Base-by-base conservation (phyloP, 2,329 filamentous ascomycete genomes). In the Neonectria neomacrospora region DNA sequence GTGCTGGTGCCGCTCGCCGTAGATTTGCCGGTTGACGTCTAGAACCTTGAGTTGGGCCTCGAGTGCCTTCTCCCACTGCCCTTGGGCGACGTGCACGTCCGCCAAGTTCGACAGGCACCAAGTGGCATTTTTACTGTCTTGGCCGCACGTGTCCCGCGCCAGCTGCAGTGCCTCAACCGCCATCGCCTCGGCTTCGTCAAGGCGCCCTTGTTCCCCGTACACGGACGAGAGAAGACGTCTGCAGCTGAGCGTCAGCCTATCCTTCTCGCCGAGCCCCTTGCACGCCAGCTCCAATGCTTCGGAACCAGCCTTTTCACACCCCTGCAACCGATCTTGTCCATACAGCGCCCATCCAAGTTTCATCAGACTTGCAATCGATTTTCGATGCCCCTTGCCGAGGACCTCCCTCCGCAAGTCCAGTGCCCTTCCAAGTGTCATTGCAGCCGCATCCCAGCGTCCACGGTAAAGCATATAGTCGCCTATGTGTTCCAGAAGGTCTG, bases 381-480 rank as follows among this genome's bases (percentile, higher is more conserved):
- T 9, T 1, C 34, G 58, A 30, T 70, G 44, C 22, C 51, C 51
- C 3, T 63, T 32, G 5, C 64, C 65, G 23, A 63, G 32, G 3
- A 51, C 10, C 0, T 44, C 12, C 12, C 5, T 48, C 7, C 16
- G 28, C 0, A 68, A 53, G 2, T n/a, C 30, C 22, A 41, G 22
- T 7, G 2, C n/a, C 34, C 30, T 32, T 8, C 6, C 11, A 3
- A 20, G 2, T 2, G 61, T 26, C 9, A 22, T 4, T 5, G 39
- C 37, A 0, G 3, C 18, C 22, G 64, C 61, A 9, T 34, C 8
- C 6, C 55, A 75, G 57, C 67, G 67, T 23, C 71, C 67, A 47
- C 73, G 64, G 2, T 67, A 37, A 12, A 48, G 57, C 9, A 76
- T 61, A 67, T 73, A 77, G 2, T 47, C 0, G 10, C 68, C 69